Base-by-base conservation (phyloP, 2,329 filamentous ascomycete genomes). In the Rutstroemia sp. region DNA sequence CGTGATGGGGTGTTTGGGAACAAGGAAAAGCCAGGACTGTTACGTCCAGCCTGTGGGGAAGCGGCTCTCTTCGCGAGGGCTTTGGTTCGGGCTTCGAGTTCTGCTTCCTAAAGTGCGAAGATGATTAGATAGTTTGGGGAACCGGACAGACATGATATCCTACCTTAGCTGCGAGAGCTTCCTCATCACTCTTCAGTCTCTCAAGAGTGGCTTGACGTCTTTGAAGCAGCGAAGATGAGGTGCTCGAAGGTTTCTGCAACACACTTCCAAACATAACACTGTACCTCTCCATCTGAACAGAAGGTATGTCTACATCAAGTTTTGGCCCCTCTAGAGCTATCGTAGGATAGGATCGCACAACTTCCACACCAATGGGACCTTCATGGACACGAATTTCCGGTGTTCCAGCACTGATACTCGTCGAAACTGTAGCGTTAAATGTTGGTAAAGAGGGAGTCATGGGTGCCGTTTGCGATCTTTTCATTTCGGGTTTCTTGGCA, bases 261-360 rank as follows among this genome's bases (percentile, higher is more conserved):
- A 96, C 77, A 39, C 81, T 81, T 55, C 86, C 83, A 67, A 97
- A 96, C 92, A 96, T 96, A 62, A 96, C 81, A 64, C 91, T 96
- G 65, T 96, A 97, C 49, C 92, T 79, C 69, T 96, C 92, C 78
- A 97, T 78, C 60, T 87, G 83, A 55, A 88, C 79, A 50, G 81
- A 80, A 0, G 92, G 92, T 57, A 96, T 94, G 52, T 92, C 83
- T 16, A 96, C 79, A 64, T 91, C 79, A 19, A 96, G 74, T 6
- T 86, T 70, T 2, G 73, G 71, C 9, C 68, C 52, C 12, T 54
- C 49, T 21, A 60, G 42, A 18, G 42, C 21, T 5, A 48, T 30
- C 38, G 34, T 39, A 18, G 52, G 52, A 39, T 54, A 49, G 6
- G 52, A 54, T 19, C n/a, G 44, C n/a, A 48, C 8, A 30, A 41